Base-by-base conservation (phyloP, 495 filamentous ascomycete species). In the Hyaloscypha bicolor region DNA sequence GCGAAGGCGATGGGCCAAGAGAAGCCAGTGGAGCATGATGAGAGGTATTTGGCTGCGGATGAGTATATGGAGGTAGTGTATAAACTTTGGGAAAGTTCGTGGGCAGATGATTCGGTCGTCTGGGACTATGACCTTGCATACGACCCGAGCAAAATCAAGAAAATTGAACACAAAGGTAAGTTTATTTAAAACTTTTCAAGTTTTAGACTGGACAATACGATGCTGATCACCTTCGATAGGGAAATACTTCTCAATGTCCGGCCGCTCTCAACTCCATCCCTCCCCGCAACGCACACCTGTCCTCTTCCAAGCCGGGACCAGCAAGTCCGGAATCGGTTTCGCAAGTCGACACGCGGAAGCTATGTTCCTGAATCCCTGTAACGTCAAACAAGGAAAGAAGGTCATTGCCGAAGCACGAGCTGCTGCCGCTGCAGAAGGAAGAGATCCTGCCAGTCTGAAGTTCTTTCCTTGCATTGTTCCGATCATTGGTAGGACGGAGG, bases 11-110 rank as follows among this genome's bases (percentile, higher is more conserved):
- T 37, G 35, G 35, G 35, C 6, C 12, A 8, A 12, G 35, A 37
- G 35, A 37, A 37, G 35, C 35, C 35, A 8, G 35, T 37, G 35
- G 35, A 88, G 79, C 88, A 91, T 75, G 88, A 91, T 71, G 85
- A 91, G 66, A 80, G 89, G 48, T 91, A 91, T 74, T 83, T 81
- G 21, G 77, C 85, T 39, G 88, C 88, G 12, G 86, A 90, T 64
- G 89, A 92, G 72, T 92, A 91, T 74, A 76, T 91, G 67, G 79
- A 82, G 52, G 86, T 91, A 6, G 82, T 89, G 66, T 91, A 91
- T 80, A 91, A 90, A 69, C 83, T 92, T 3, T 85, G 84, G 74
- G 85, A 91, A 69, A 87, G 86, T 21, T 90, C 87, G 16, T 92
- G 88, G 88, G 81, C 86, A 9, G 82, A 85, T 66, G 89, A 92